Conservation (phyloP, 139 green algal species). For the Chlorella sorokiniana region DNA sequence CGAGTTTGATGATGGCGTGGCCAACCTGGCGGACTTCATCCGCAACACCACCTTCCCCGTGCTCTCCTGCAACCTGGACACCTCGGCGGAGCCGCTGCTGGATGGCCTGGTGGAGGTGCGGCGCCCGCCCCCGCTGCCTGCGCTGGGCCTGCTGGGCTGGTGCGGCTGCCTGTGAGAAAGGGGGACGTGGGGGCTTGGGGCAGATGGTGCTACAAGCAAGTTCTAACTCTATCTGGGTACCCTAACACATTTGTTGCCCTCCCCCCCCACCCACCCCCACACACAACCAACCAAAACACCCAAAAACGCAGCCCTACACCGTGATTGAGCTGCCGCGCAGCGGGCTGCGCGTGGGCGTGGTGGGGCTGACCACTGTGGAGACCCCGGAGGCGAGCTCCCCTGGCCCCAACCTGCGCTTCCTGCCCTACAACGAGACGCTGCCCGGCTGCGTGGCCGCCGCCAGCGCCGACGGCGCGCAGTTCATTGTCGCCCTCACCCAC, state of each 20-base stretch:
- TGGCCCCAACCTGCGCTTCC: background rate
- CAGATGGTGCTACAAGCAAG: no score
- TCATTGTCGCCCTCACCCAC: slow-evolving; percentile 16
- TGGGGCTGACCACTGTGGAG: slow-evolving; percentile 18
- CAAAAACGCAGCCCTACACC: slow-evolving; percentile 1
- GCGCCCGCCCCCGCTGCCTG: background rate
- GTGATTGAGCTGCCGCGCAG: background rate
- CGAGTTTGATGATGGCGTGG: slow-evolving; percentile 12
- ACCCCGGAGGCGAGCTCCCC: background rate
- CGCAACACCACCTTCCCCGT: background rate
- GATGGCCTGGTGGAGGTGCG: background rate
- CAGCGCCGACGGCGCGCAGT: background rate
- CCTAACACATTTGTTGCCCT: no score
- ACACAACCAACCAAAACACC: no score
- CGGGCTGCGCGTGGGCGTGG: background rate
- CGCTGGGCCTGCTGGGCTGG: background rate
- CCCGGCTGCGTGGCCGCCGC: slow-evolving; percentile 16
- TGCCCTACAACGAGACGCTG: slow-evolving; percentile 13
- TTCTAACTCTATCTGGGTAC: no score
- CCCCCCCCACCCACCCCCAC: no score
- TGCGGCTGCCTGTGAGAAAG: background rate
- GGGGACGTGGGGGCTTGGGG: no score
- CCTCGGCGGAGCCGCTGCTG: slow-evolving; percentile 5
- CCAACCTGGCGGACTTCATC: background rate
- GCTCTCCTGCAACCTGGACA: slow-evolving; percentile 9